Base-by-base conservation (phyloP, 192 early-diverging fungal genomes). In the Paraglomus brasilianum region DNA sequence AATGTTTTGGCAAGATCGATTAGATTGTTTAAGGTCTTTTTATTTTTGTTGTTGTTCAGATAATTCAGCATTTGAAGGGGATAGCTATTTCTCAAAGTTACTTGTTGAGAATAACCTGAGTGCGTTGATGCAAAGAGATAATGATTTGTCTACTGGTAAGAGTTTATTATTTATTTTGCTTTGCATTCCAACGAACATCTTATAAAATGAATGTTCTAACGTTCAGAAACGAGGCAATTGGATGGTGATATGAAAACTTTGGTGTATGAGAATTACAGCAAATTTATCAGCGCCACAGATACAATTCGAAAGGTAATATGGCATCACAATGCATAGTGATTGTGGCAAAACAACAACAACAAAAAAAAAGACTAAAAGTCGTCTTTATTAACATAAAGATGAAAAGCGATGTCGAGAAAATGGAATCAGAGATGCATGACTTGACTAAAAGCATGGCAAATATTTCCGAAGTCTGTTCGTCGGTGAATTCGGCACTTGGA, bases 191-290 rank as follows among this genome's bases (percentile, higher is more conserved):
- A 21, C 38, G 63, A 61, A 81, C 73, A 53, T 55, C 57, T 44
- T 69, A 74, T 21, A 56, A 68, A 15, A 40, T 63, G n/a, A n/a
- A n/a, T n/a, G n/a, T n/a, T n/a, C n/a, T n/a, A n/a, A n/a, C n/a
- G 36, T 15, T 48, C 40, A 81, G 91, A 92, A 59, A 89, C 94
- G 51, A 85, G 91, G 65, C 86, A 95, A 62, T 85, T 98, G 60
- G 94, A 98, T 74, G 92, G 94, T 10, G 91, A 95, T 47, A 93
- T 96, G 91, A 96, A 98, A 76, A 96, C 97, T 0, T 83, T 98
- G 48, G 95, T 98, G 5, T 98, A 98, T 74, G 93, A 97, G 80
- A 98, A 98, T 83, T 98, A 98, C 73, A 93, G 84, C 84, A 94
- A 95, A 82, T 97, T 98, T 71, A 93, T 97, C 53, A 90, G 87